Conservation (phyloP, 2,329 filamentous ascomycete genomes). For the Thelonectria olida region DNA sequence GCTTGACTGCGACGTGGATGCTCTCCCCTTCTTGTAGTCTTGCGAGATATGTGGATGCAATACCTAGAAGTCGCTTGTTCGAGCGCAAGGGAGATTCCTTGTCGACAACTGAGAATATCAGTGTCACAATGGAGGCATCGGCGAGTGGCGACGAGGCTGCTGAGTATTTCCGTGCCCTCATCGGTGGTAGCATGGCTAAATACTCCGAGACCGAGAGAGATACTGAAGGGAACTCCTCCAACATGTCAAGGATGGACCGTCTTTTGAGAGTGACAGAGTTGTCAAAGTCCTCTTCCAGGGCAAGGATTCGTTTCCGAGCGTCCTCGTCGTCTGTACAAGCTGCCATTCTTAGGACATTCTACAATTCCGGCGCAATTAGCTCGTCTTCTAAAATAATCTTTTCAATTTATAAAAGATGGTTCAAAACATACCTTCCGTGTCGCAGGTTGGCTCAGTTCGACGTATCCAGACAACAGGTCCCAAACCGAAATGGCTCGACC, state of each 20-base stretch:
- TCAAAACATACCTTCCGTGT: conserved; percentile 63
- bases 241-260: conserved; percentile 66
- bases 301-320: conserved; percentile 46
- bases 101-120: conserved; percentile 72
- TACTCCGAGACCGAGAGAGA: conserved; percentile 67
- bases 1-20: conserved; percentile 56
- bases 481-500: conserved; percentile 64
- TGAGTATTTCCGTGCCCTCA: conserved; percentile 60
- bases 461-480: conserved; percentile 71
- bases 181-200: conserved; percentile 70
- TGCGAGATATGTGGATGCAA: conserved; percentile 67
- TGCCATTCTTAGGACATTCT: conserved; percentile 44
- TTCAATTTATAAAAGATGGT: background rate
- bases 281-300: conserved; percentile 48
- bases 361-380: background rate
- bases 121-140: conserved; percentile 61
- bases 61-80: conserved; percentile 54
- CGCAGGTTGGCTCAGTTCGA: conserved; percentile 74
- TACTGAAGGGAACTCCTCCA: conserved; percentile 64
- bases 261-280: conserved; percentile 58
- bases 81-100: conserved; percentile 57
- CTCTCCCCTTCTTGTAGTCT: conserved; percentile 51
- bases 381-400: background rate
- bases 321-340: conserved; percentile 45
- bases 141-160: conserved; percentile 75